A percentile compares a stretch with the other conserved stretches of the same genome.
Conservation (phyloP, 2,329 filamentous ascomycete genomes). For the Delphinella strobiligena region DNA sequence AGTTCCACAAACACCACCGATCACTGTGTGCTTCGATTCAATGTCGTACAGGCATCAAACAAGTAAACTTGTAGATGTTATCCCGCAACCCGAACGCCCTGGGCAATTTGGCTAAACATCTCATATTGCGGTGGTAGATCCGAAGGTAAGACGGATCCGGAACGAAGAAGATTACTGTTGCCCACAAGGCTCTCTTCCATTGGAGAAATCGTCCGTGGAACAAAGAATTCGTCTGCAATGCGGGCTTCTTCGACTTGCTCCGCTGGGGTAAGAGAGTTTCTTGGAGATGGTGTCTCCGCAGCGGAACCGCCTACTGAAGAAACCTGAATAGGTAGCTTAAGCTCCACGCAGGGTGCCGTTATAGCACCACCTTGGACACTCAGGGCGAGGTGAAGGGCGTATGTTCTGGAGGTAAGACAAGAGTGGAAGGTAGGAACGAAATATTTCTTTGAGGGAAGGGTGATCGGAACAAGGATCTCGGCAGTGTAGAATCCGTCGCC, state of each 20-base stretch:
- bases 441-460: conserved; percentile 46
- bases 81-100: background rate
- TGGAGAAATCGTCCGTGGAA: conserved; percentile 22
- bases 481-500: conserved; percentile 47
- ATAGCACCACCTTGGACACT: conserved; percentile 32
- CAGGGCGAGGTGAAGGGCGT: conserved; percentile 48
- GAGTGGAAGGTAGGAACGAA: conserved; percentile 60
- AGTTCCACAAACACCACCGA: too few relatives aligned
- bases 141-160: background rate
- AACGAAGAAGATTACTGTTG: conserved; percentile 12
- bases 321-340: conserved; percentile 36
- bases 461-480: conserved; percentile 50
- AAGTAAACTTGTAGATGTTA: too few relatives aligned
- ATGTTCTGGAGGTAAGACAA: conserved; percentile 53
- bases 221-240: conserved; percentile 20
- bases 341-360: conserved; percentile 15
- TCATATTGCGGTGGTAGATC: conserved; percentile 8
- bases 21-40: too few relatives aligned
- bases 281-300: conserved; percentile 9
- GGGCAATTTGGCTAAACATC: background rate
- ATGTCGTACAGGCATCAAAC: too few relatives aligned
- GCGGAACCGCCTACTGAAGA: conserved; percentile 14
- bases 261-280: conserved; percentile 11
- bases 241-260: conserved; percentile 17
- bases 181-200: conserved; percentile 15